phyloP scores from a whole-genome alignment of 352 stramenopile genomes.

The Phytopythium litorale region DNA sequence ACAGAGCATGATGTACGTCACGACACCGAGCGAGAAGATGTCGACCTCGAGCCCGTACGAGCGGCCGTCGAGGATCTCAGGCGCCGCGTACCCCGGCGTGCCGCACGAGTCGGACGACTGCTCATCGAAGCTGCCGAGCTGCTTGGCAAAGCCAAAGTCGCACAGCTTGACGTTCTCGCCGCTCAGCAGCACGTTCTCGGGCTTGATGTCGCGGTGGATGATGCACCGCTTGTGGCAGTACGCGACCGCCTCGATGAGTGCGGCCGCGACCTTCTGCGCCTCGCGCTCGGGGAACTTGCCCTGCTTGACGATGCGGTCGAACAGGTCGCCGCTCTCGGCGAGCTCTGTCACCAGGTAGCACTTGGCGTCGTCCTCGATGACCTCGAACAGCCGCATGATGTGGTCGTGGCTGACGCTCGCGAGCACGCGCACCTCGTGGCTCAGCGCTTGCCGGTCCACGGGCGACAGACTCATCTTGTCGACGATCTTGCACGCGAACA shows the following conservation, averaged over 20 bases:
- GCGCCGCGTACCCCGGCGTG: constrained; percentile 79
- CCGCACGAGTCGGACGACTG: constrained; percentile 79
- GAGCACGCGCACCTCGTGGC: constrained; percentile 72
- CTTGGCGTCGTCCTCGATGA: constrained; percentile 92
- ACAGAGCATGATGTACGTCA: constrained; percentile 86
- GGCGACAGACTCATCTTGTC: constrained; percentile 74
- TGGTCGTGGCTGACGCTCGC: constrained; percentile 77
- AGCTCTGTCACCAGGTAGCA: constrained; percentile 99
- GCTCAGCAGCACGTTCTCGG: constrained; percentile 81
- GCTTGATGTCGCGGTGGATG: constrained; percentile 86
- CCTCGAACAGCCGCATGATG: constrained; percentile 90
- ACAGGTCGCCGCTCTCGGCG: constrained; percentile 88
- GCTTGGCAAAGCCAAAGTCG: constrained; percentile 83
- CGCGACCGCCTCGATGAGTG: constrained; percentile 84
- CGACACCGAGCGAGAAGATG: constrained; percentile 88
- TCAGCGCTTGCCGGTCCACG: constrained; percentile 64
- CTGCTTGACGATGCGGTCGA: constrained; percentile 85
- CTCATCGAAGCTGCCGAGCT: constrained; percentile 54
- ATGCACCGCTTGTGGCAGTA: constrained; percentile 91
- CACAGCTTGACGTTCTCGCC: constrained; percentile 77
- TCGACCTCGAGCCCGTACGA: constrained; percentile 83
- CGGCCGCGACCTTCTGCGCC: constrained; percentile 61
- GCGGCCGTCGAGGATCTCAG: constrained; percentile 80
- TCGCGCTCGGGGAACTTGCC: constrained; percentile 66
- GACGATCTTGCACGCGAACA: constrained; percentile 83